Percentiles rank a stretch among this genome's conserved stretches.
Evolutionary conservation across 805 yeast species (phyloP).

Genomic region (Ogataea sp.): DNA sequence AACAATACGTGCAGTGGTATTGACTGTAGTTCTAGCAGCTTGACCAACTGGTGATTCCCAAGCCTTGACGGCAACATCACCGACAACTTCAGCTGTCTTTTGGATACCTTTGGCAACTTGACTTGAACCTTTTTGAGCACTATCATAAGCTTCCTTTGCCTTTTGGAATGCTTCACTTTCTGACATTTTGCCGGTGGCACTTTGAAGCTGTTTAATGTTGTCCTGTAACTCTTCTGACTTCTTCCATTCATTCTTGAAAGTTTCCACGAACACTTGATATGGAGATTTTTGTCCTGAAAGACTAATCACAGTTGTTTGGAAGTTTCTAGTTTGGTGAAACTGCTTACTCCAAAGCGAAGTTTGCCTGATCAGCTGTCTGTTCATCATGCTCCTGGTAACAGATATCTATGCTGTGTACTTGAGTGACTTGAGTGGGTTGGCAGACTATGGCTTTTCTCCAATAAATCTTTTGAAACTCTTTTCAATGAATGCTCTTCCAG

Average conservation of each 20-base stretch:
- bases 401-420: too few species aligned
- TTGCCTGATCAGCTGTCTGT: neutral
- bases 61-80: constrained; percentile 80
- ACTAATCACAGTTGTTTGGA: constrained; percentile 6
- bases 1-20: constrained; percentile 73
- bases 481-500: too few species aligned
- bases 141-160: constrained; percentile 88
- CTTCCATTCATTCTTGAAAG: constrained; percentile 86
- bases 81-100: constrained; percentile 91
- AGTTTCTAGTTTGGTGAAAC: constrained; percentile 6
- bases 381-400: neutral
- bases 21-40: constrained; percentile 81
- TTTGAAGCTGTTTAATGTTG: constrained; percentile 88
- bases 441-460: too few species aligned
- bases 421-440: too few species aligned
- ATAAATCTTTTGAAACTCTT: too few species aligned
- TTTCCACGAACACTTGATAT: constrained; percentile 84
- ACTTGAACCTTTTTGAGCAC: constrained; percentile 66
- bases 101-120: constrained; percentile 60
- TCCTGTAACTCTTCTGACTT: constrained; percentile 85
- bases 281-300: constrained; percentile 54
- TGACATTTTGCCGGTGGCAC: constrained; percentile 89
- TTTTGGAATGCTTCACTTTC: constrained; percentile 89
- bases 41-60: constrained; percentile 95
- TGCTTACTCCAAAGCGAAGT: neutral